Evolutionary conservation across 805 yeast species (phyloP).

Genomic region (Pichia ethanolica): DNA sequence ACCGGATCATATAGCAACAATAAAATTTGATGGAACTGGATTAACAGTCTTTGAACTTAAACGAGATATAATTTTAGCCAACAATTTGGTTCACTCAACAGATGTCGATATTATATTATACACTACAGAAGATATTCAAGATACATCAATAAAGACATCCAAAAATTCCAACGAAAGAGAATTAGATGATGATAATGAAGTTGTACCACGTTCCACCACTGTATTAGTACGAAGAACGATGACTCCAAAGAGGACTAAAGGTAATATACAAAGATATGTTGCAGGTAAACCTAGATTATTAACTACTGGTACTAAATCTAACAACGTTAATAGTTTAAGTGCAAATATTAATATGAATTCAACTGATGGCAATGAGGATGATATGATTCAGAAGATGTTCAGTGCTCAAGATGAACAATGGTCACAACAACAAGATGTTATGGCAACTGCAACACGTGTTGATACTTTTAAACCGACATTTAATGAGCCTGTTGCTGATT

Average conservation of each 20-base stretch:
- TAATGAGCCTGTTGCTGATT: constrained; percentile 88
- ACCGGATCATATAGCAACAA: constrained; percentile 51
- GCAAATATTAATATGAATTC: constrained; percentile 25
- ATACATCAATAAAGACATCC: background rate
- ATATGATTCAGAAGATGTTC: constrained; percentile 82
- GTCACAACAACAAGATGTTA: constrained; percentile 87
- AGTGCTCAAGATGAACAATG: constrained; percentile 90
- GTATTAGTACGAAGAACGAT: constrained; percentile 80
- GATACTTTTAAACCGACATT: constrained; percentile 23
- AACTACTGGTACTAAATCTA: constrained; percentile 11
- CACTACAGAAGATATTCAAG: constrained; percentile 41
- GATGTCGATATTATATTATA: constrained; percentile 74
- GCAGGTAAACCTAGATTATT: constrained; percentile 58
- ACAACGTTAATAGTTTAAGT: background rate
- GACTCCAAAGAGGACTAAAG: constrained; percentile 39
- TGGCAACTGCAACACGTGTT: constrained; percentile 80
- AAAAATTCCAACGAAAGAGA: constrained; percentile 32
- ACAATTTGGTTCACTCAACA: constrained; percentile 73
- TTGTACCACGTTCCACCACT: constrained; percentile 82
- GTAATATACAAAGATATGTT: constrained; percentile 63
- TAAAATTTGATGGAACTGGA: constrained; percentile 94
- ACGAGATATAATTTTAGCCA: constrained; percentile 77
- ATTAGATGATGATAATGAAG: constrained; percentile 81
- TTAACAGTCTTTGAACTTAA: constrained; percentile 90
- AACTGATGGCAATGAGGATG: constrained; percentile 58